Evolutionary conservation across 176 grass and related monocot genomes (phyloP).

Genomic region (Typha latifolia): DNA sequence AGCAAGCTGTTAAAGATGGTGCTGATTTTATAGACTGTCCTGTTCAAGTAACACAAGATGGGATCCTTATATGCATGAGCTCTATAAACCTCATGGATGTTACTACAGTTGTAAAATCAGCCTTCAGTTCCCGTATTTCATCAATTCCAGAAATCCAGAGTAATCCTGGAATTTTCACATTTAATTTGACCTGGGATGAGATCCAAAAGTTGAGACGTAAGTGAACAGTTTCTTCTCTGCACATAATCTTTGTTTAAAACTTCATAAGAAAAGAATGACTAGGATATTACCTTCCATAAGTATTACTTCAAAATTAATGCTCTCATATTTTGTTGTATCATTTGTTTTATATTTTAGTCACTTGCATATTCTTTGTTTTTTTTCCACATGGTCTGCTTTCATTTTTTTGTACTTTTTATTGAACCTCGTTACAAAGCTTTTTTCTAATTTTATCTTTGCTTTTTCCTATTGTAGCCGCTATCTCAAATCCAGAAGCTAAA

Average conservation of each 20-base stretch:
- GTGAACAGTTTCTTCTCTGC: constrained; percentile 14
- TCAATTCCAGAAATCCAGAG: constrained; percentile 51
- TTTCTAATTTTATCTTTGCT: neutral
- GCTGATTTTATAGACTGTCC: constrained; percentile 94
- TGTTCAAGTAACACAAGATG: constrained; percentile 76
- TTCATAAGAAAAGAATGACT: constrained; percentile 4
- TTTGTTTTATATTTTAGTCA: neutral
- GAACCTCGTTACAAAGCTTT: neutral
- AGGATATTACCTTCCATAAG: constrained; percentile 7
- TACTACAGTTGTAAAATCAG: constrained; percentile 67
- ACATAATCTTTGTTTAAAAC: constrained; percentile 14
- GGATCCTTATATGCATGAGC: constrained; percentile 68
- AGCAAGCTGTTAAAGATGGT: constrained; percentile 55
- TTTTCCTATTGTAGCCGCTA: constrained; percentile 41
- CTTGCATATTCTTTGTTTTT: neutral
- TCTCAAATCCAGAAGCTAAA: constrained; percentile 33
- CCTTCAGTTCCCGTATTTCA: constrained; percentile 27
- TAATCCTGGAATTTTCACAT: constrained; percentile 59
- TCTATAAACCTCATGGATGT: constrained; percentile 50
- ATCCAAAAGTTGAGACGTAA: constrained; percentile 67
- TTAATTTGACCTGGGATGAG: constrained; percentile 90
- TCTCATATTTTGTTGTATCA: too few species aligned
- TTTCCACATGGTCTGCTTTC: neutral
- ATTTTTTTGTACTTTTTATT: neutral
- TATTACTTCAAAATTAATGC: neutral